Evolutionary conservation across 78 protist genomes (phyloP).

Genomic region (Acrasis kona): DNA sequence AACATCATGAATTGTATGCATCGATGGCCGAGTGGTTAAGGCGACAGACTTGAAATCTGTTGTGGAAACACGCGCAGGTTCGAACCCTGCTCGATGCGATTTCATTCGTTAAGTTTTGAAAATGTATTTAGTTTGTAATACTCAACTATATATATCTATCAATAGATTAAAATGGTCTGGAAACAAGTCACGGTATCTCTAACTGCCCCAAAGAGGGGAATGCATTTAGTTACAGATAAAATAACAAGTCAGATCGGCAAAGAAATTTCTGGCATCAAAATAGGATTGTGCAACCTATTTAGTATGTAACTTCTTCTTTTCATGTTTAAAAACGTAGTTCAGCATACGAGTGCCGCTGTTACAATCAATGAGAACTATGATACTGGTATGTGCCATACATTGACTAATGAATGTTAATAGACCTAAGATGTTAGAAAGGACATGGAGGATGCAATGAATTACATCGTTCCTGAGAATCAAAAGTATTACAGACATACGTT

Average conservation of each 20-base stretch:
- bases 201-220: background rate
- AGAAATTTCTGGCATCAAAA: background rate
- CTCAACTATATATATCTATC: too few species aligned
- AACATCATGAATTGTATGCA: too few species aligned
- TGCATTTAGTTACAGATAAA: slow-evolving; percentile 22
- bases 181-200: slow-evolving; percentile 2
- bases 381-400: too few species aligned
- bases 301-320: too few species aligned
- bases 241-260: background rate
- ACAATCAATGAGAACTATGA: slow-evolving; percentile 14
- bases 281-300: slow-evolving; percentile 6
- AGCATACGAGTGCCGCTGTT: slow-evolving; percentile 24
- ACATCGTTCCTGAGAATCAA: background rate
- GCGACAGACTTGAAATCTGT: too few species aligned
- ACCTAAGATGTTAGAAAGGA: slow-evolving; percentile 8
- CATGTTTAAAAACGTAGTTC: too few species aligned
- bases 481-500: slow-evolving; percentile 9
- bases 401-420: background rate
- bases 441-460: background rate
- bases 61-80: too few species aligned
- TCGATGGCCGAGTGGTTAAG: too few species aligned
- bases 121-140: too few species aligned
- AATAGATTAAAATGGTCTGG: background rate
- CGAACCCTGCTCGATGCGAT: too few species aligned
- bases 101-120: too few species aligned